A percentile compares a stretch with the other conserved stretches of the same genome.
Conservation (phyloP, 495 filamentous ascomycete species). For the Podospora comata region DNA sequence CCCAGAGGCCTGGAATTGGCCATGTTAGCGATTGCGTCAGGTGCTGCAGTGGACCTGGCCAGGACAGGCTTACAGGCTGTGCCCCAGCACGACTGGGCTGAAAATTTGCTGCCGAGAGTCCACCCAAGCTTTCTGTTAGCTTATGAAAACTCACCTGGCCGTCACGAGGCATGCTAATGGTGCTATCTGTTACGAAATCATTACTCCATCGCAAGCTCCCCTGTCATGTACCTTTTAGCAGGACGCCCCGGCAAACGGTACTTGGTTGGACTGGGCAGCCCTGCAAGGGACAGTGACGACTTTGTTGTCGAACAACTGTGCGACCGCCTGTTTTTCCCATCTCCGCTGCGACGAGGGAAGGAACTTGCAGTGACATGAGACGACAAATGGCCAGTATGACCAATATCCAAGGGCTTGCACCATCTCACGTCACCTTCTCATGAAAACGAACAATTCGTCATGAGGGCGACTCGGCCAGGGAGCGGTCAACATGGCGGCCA, state of each 20-base stretch:
- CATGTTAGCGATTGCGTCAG: constrained; percentile 18
- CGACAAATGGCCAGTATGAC: not conserved
- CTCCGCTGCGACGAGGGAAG: not conserved
- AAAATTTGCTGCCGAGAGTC: constrained; percentile 31
- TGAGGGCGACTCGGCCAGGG: not conserved
- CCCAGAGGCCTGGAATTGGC: not conserved
- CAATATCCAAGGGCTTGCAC: not conserved
- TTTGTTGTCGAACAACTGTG: constrained; percentile 1
- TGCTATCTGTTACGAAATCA: constrained; percentile 34
- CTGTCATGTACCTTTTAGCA: constrained; percentile 19
- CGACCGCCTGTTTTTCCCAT: not conserved
- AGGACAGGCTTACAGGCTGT: constrained; percentile 11
- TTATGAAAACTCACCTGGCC: constrained; percentile 35
- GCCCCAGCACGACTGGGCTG: constrained; percentile 21
- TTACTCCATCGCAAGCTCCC: constrained; percentile 30
- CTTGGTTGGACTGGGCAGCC: constrained; percentile 13
- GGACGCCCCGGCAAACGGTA: constrained; percentile 15
- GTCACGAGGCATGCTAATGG: constrained; percentile 31
- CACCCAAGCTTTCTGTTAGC: constrained; percentile 30
- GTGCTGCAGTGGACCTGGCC: constrained; percentile 8
- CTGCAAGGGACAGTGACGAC: constrained; percentile 33
- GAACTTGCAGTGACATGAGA: constrained; percentile 2
- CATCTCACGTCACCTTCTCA: constrained; percentile 4
- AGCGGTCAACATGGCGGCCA: not conserved
- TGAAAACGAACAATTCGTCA: not conserved